A percentile compares a stretch with the other conserved stretches of the same genome.
Conservation (phyloP, 306 rosid species). For the Pterocarpus macrocarpus region DNA sequence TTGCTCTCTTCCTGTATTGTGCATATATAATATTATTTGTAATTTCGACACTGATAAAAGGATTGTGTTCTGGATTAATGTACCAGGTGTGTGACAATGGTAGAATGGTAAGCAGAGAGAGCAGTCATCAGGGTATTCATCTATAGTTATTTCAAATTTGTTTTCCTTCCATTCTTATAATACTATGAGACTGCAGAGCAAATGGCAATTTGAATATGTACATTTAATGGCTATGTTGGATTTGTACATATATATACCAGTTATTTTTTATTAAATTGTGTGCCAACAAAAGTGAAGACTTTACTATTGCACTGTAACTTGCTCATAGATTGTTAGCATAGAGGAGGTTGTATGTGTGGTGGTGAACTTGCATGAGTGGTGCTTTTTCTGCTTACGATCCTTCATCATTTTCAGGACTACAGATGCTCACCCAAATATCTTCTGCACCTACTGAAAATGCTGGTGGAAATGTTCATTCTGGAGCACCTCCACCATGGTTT, state of each 20-base stretch:
- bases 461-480: conserved; percentile 73
- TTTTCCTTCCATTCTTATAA: conserved; percentile 16
- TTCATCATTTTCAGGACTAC: conserved; percentile 64
- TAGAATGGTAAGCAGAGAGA: conserved; percentile 53
- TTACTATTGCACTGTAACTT: conserved; percentile 27
- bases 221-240: neutral
- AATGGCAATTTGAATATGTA: conserved; percentile 24
- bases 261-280: conserved; percentile 12
- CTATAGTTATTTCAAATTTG: conserved; percentile 15
- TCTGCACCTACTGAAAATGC: conserved; percentile 50
- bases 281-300: conserved; percentile 3
- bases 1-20: conserved; percentile 9
- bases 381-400: conserved; percentile 47
- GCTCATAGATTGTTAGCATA: conserved; percentile 26
- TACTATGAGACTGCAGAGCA: conserved; percentile 14
- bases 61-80: conserved; percentile 50
- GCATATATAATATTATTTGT: conserved; percentile 9
- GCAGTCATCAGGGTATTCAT: conserved; percentile 66
- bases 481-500: conserved; percentile 91
- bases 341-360: conserved; percentile 9
- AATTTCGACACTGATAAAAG: conserved; percentile 28
- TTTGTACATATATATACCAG: neutral
- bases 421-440: conserved; percentile 58
- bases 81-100: conserved; percentile 55
- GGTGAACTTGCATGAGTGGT: conserved; percentile 34